These are phyloP conservation scores for Amanita pallidorosea DNA, from an alignment of 768 basidiomycete genomes.

Conservation along the genomic window DNA sequence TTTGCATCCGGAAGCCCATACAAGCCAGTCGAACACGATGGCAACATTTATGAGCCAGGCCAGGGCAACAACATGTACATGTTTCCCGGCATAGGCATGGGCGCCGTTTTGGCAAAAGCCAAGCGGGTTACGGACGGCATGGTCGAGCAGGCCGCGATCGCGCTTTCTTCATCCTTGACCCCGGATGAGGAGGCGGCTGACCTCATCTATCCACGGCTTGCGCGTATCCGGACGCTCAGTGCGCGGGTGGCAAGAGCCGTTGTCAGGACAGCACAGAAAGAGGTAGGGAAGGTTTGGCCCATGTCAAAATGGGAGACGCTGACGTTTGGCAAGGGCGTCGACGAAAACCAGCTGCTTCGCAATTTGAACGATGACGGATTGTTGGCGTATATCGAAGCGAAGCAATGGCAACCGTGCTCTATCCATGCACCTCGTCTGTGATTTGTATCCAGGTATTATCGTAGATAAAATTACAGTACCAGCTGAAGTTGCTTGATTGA, in stretches of 20 bases:
- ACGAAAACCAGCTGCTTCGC: slow-evolving; percentile 35
- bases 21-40: slow-evolving; percentile 35
- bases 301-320: not conserved
- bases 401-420: slow-evolving; percentile 43
- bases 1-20: slow-evolving; percentile 73
- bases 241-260: slow-evolving; percentile 52
- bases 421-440: slow-evolving; percentile 19
- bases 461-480: no score
- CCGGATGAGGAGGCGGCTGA: slow-evolving; percentile 41
- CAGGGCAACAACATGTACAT: slow-evolving; percentile 82
- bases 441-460: no score
- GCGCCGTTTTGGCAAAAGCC: slow-evolving; percentile 47
- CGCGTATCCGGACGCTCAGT: slow-evolving; percentile 57
- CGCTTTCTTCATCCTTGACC: slow-evolving; percentile 46
- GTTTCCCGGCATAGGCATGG: slow-evolving; percentile 53
- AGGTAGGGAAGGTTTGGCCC: slow-evolving; percentile 25
- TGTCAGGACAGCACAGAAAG: slow-evolving; percentile 51
- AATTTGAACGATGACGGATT: slow-evolving; percentile 36
- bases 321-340: slow-evolving; percentile 24
- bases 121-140: slow-evolving; percentile 54
- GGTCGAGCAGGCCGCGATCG: slow-evolving; percentile 57
- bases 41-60: slow-evolving; percentile 45
- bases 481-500: no score
- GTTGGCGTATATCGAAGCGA: slow-evolving; percentile 37
- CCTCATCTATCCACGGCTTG: slow-evolving; percentile 60